Percentiles rank a stretch among this genome's conserved stretches.
Conservation (phyloP, 305 asterid genomes). For the Fraxinus latifolia region DNA sequence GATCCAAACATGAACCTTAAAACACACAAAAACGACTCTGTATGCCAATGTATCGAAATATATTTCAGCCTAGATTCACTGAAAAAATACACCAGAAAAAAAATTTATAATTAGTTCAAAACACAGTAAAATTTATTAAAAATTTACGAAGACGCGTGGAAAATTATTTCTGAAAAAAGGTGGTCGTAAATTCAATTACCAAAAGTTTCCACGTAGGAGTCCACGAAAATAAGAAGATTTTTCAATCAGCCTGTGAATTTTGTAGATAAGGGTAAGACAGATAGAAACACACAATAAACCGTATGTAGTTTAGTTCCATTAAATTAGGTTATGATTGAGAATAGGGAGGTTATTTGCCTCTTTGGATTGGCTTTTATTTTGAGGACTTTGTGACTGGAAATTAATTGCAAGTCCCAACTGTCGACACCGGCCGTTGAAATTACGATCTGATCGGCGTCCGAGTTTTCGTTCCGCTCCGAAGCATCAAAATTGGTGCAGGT, state of each 20-base stretch:
- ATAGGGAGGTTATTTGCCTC: constrained; percentile 40
- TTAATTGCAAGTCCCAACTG: constrained; percentile 55
- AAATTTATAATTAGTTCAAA: constrained; percentile 16
- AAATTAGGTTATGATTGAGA: background rate
- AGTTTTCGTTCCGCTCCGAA: constrained; percentile 23
- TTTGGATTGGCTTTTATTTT: constrained; percentile 44
- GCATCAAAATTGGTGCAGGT: constrained; percentile 38
- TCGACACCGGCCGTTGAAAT: constrained; percentile 57
- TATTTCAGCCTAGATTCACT: constrained; percentile 55
- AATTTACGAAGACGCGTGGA: background rate
- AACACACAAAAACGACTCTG: constrained; percentile 51
- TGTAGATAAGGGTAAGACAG: background rate
- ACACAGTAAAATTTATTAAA: background rate
- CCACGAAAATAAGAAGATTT: constrained; percentile 76
- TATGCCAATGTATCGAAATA: constrained; percentile 56
- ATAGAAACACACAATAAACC: background rate
- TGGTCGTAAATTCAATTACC: constrained; percentile 34
- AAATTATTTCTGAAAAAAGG: background rate
- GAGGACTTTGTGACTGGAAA: constrained; percentile 42
- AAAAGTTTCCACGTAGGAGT: constrained; percentile 65
- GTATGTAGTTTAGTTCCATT: background rate
- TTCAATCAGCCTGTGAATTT: constrained; percentile 49
- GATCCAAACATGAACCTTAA: constrained; percentile 56
- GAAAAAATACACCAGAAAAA: constrained; percentile 25
- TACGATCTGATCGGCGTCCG: constrained; percentile 28